phyloP scores from a whole-genome alignment of 345 rosid genomes.

The Physaria fendleri region DNA sequence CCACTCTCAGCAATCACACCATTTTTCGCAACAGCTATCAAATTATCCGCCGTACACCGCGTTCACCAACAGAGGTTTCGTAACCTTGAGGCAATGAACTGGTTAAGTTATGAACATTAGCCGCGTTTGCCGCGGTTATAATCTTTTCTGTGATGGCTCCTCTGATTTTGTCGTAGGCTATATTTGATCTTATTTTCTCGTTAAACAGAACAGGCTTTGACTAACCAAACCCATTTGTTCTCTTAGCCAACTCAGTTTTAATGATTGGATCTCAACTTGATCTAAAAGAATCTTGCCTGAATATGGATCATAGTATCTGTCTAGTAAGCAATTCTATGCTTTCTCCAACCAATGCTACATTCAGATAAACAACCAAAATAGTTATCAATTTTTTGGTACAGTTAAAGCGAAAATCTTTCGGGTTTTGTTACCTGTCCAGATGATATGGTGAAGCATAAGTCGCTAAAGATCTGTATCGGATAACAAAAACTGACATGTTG shows the following conservation, averaged over 20 bases:
- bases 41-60: slow-evolving; percentile 25
- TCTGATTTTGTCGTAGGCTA: slow-evolving; percentile 45
- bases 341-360: neutral
- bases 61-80: neutral
- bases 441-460: neutral
- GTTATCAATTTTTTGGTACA: neutral
- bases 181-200: slow-evolving; percentile 43
- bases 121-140: slow-evolving; percentile 32
- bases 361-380: neutral
- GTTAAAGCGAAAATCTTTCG: neutral
- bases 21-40: slow-evolving; percentile 33
- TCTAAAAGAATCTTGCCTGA: slow-evolving; percentile 38
- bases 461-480: neutral
- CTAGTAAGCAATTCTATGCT: slow-evolving; percentile 9
- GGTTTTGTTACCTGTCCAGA: neutral
- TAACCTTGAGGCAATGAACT: slow-evolving; percentile 25
- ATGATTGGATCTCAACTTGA: slow-evolving; percentile 31
- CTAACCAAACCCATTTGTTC: slow-evolving; percentile 23
- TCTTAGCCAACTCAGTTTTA: slow-evolving; percentile 43
- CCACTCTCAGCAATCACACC: slow-evolving; percentile 36
- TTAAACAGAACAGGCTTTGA: slow-evolving; percentile 45
- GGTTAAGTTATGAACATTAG: slow-evolving; percentile 46
- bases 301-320: slow-evolving; percentile 42
- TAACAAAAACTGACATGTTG: neutral
- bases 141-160: slow-evolving; percentile 39